Base-by-base conservation (phyloP, 2,329 filamentous ascomycete species). In the Trichothecium roseum region DNA sequence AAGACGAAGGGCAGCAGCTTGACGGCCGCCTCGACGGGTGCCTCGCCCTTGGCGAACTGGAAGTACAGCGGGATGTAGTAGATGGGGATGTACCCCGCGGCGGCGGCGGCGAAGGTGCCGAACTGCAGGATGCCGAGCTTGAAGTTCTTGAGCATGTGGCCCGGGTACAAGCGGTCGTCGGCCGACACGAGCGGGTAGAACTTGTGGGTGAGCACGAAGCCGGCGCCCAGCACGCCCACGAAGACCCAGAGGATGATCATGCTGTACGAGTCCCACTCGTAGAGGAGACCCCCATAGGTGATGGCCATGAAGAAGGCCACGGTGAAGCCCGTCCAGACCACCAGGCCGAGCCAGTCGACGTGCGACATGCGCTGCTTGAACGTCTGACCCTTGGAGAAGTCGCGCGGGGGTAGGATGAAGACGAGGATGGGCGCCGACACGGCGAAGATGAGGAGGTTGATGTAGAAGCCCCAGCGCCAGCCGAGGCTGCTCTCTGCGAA, bases 51-150 rank as follows among this genome's bases (percentile, higher is more conserved):
- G 3, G 56, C 56, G 44, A 69, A 72, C 40, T 66, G 59, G 48
- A 71, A 72, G 48, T 58, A 69, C 5, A 72, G 47, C 0, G 68
- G 66, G 13, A 70, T 60, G 44, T 63, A 70, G 47, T 69, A 72
- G 16, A 64, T 45, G 18, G 44, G 39, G 5, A 53, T 38, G 30
- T 46, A 53, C 17, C 44, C 27, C 2, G 35, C 37, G 10, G 32
- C 39, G 28, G 52, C 45, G 38, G 55, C 56, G 8, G 59, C 47
- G 32, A 54, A 54, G 4, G 49, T 57, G 14, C 51, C 43, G 32
- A 60, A 45, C 40, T 57, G 62, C 2, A 69, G 48, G 1, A 69
- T 43, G 8, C 62, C 36, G 29, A 56, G 41, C 10, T 51, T 54
- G 4, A 46, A 45, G 16, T 45, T 42, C 4, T 41, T 43, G 2